phyloP scores from a whole-genome alignment of 2,329 filamentous ascomycete species.

The Fusarium siculi region DNA sequence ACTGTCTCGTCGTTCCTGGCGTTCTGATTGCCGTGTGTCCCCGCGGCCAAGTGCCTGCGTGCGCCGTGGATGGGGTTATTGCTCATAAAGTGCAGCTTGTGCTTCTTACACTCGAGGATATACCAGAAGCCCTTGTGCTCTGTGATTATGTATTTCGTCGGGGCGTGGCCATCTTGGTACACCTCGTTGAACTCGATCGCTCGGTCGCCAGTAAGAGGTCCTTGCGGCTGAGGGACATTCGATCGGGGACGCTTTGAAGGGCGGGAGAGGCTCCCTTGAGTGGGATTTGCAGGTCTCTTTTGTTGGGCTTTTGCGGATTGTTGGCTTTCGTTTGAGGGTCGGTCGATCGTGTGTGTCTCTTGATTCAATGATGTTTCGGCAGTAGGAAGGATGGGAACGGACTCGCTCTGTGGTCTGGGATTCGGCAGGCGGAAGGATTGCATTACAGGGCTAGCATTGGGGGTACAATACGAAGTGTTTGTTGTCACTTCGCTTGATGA shows the following conservation, averaged over 20 bases:
- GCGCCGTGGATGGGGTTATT: not conserved
- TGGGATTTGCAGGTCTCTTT: not conserved
- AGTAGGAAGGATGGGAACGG: not conserved
- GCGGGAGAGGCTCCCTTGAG: not conserved
- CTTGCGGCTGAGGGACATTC: not conserved
- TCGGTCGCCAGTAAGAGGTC: not conserved
- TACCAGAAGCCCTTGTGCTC: not conserved
- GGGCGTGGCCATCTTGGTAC: conserved; percentile 11
- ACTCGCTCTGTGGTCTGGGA: not conserved
- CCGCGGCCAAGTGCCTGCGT: not conserved
- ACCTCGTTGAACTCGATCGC: conserved; percentile 7
- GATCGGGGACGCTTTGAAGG: not conserved
- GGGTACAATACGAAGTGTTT: not conserved
- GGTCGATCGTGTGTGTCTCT: not conserved
- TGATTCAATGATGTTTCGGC: not conserved
- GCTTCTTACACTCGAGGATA: conserved; percentile 12
- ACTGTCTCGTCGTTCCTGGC: not conserved
- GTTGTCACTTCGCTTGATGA: not conserved
- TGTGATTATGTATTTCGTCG: not conserved
- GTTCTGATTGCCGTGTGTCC: not conserved
- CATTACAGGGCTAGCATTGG: not conserved
- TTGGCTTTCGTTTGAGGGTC: not conserved
- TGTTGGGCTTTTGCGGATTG: not conserved
- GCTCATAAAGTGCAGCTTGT: not conserved
- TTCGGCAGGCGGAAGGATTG: not conserved